Evolutionary conservation across 2,329 filamentous ascomycete species (phyloP), one percentile per base, ranked within the genome.

Genomic region (Cercospora zeae-maydis): DNA sequence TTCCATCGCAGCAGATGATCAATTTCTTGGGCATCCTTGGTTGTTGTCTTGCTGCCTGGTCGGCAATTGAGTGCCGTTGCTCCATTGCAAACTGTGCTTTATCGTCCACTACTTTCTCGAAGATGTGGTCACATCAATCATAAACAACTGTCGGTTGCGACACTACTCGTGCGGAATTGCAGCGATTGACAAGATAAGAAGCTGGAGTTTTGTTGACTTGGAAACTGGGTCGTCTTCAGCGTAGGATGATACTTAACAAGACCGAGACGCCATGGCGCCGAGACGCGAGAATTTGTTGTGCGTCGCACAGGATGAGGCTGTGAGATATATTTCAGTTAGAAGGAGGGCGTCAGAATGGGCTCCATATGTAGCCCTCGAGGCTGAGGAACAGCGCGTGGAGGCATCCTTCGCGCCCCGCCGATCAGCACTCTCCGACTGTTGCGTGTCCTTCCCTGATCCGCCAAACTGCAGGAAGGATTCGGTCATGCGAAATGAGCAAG

Each of bases 1-100:
- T 76, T n/a, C 72, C 72, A 66, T 71, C 70, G 42, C 70, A 71
- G 57, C 67, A 71, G 16, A 71, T 69, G 51, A 70, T 71, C 36
- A 71, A 62, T 65, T 69, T 69, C 63, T 69, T 69, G 7, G 67
- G 67, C 7, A 67, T 55, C 42, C 66, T 62, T 24, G 61, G 47
- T 34, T 67, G 66, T n/a, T 61, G 62, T 10, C 45, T 63, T n/a
- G 64, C 59, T 4, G 53, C 39, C 33, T 67, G 62, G 21, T 66
- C 63, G 21, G 63, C 57, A 14, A 63, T 9, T 1, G 62, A 62
- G 27, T 56, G 39, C 6, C 58, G 37, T 4, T 60, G 49, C 33
- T 56, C 51, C 34, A 53, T 55, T 39, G 27, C 42, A 39, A 49
- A 30, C 37, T 54, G 45, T 42, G 61, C 19, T 42, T 34, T 33